These are phyloP conservation scores for Aphanocladium album DNA, from an alignment of 2,329 filamentous ascomycete genomes.

Conservation along the genomic window DNA sequence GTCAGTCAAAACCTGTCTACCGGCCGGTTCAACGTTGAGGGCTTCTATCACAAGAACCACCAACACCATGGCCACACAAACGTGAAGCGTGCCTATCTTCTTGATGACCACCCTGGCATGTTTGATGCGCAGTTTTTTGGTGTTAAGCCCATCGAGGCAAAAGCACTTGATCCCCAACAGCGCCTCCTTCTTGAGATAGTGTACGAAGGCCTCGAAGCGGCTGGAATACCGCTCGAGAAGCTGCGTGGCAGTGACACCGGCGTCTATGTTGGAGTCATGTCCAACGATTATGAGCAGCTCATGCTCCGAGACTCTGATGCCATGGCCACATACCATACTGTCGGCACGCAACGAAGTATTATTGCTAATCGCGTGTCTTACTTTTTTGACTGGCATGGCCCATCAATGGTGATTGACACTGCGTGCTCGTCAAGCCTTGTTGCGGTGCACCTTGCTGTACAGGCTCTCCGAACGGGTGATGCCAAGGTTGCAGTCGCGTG, in stretches of 20 bases:
- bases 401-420: conserved; percentile 30
- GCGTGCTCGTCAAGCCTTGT: conserved; percentile 33
- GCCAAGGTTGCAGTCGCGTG: conserved; percentile 36
- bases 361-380: conserved; percentile 34
- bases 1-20: conserved; percentile 19
- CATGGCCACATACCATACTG: not conserved
- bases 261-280: not conserved
- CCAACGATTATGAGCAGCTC: not conserved
- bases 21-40: conserved; percentile 20
- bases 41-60: conserved; percentile 22
- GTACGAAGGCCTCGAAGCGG: not conserved
- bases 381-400: conserved; percentile 31
- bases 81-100: not conserved
- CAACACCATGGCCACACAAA: not conserved
- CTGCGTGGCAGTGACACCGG: not conserved
- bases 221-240: not conserved
- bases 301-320: not conserved
- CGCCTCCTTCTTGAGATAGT: not conserved
- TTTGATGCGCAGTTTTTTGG: not conserved
- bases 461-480: conserved; percentile 19
- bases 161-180: not conserved
- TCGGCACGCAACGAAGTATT: not conserved
- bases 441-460: conserved; percentile 26
- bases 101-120: not conserved
- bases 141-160: not conserved